A percentile compares a stretch with the other conserved stretches of the same genome.
These are phyloP conservation scores for Plenodomus biglobosus DNA, from an alignment of 2,329 filamentous ascomycete genomes.

Conservation along the genomic window DNA sequence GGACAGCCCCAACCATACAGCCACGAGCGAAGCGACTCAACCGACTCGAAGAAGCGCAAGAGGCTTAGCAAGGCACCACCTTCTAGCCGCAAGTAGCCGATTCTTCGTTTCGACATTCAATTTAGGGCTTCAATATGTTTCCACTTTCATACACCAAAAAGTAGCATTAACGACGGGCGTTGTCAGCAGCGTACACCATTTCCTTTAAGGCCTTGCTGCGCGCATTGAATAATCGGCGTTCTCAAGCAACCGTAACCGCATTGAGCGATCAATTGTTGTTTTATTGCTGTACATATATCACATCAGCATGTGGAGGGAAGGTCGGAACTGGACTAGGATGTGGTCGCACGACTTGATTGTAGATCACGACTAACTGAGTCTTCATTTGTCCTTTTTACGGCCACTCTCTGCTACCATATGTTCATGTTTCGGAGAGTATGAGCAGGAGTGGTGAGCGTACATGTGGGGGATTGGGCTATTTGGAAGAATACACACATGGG, in stretches of 20 bases:
- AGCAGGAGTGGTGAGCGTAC: not conserved
- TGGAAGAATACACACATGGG: not conserved
- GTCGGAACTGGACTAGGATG: not conserved
- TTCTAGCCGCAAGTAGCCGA: constrained; percentile 22
- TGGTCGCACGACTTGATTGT: not conserved
- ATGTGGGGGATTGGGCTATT: not conserved
- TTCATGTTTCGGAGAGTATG: not conserved
- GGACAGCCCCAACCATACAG: constrained; percentile 16
- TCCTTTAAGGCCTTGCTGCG: not conserved
- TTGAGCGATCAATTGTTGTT: not conserved
- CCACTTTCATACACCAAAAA: not conserved
- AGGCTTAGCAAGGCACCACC: constrained; percentile 41
- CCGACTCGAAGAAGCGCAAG: constrained; percentile 42
- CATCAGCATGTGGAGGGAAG: not conserved
- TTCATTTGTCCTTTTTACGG: not conserved
- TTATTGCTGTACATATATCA: not conserved
- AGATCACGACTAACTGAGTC: not conserved
- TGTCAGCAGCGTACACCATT: not conserved
- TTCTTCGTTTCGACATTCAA: constrained; percentile 6
- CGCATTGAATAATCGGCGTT: not conserved
- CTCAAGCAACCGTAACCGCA: not conserved
- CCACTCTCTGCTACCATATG: not conserved
- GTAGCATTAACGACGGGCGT: not conserved
- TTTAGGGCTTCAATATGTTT: not conserved
- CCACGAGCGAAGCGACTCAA: constrained; percentile 35